Evolutionary conservation across 2,329 filamentous ascomycete genomes (phyloP), one percentile per base, ranked within the genome.

Genomic region (Dactylellina drechsleri): DNA sequence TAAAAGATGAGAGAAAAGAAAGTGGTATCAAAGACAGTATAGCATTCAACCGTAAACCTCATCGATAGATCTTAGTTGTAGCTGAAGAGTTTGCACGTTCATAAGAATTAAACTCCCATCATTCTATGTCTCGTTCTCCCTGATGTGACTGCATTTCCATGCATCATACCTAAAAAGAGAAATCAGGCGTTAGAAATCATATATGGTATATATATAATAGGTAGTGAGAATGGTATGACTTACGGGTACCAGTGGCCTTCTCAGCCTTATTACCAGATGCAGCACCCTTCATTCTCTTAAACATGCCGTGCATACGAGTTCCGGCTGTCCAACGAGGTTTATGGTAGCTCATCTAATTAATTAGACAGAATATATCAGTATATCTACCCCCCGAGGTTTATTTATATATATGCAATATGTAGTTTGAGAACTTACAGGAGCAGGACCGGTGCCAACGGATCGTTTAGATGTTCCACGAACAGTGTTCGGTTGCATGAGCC

Each of bases 211-310:
- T 28, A 36, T 36, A 36, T 7, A 8, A 36, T 10, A 1, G 41
- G 36, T 12, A 31, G n/a, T 16, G 47, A 58, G 18, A 57, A 12
- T 23, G 10, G 31, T 10, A 57, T 23, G 36, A 67, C 71, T 65
- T 60, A 75, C 71, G 64, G 26, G 71, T 75, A 36, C 71, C 71
- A 0, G 58, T 13, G 2, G 71, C 71, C 59, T 75, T 60, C 52
- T 75, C 71, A 13, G 64, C 64, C 60, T 53, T 68, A 49, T 75
- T 68, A 50, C 71, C 71, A 15, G 36, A 58, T 1, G 54, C 71
- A n/a, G 64, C n/a, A 40, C 71, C 71, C 47, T 65, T 75, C 58
- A 75, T 64, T 26, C 71, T n/a, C 52, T 75, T 75, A 20, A 75
- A 65, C 64, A 75, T 75, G 43, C 71, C 71, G 36, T 75, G 71